Evolutionary conservation across 768 basidiomycete genomes (phyloP).

Genomic region (Hortiboletus flavorubellus): DNA sequence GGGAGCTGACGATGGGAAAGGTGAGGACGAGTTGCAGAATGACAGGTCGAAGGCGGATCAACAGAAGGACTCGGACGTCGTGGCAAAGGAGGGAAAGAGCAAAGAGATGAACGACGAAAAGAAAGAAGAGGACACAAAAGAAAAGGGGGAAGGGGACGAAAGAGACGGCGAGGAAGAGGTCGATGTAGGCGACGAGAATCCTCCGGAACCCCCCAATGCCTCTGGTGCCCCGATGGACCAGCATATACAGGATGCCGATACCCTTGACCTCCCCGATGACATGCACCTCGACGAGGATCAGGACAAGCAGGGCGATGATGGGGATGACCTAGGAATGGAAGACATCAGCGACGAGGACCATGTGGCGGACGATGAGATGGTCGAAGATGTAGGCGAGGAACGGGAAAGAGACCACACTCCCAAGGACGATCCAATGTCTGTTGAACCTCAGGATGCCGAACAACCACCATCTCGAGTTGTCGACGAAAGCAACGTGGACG

Average conservation of each 20-base stretch:
- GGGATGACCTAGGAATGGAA: slow-evolving; percentile 33
- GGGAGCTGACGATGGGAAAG: slow-evolving; percentile 47
- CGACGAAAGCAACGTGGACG: slow-evolving; percentile 15
- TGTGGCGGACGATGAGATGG: slow-evolving; percentile 23
- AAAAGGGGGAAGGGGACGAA: slow-evolving; percentile 28
- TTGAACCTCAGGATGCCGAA: slow-evolving; percentile 25
- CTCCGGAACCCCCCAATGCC: slow-evolving; percentile 43
- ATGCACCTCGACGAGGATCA: slow-evolving; percentile 53
- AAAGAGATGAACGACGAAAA: slow-evolving; percentile 31
- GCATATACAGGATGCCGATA: slow-evolving; percentile 72
- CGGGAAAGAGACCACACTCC: slow-evolving; percentile 4
- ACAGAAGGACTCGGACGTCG: slow-evolving; percentile 59
- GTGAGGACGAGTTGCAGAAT: slow-evolving; percentile 54
- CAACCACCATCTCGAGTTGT: slow-evolving; percentile 16
- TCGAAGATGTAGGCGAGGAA: slow-evolving; percentile 22
- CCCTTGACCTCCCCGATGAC: slow-evolving; percentile 87
- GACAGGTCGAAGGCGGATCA: slow-evolving; percentile 52
- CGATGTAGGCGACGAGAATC: slow-evolving; percentile 26
- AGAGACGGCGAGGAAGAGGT: slow-evolving; percentile 27
- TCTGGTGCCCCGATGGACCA: slow-evolving; percentile 74
- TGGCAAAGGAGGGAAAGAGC: slow-evolving; percentile 69
- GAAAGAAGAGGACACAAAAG: slow-evolving; percentile 29
- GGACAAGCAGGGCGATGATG: slow-evolving; percentile 27
- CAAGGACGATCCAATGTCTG: slow-evolving; percentile 20
- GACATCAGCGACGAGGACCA: slow-evolving; percentile 35